Conservation (phyloP, 768 basidiomycete genomes). For the Lactifluus hygrophoroides region DNA sequence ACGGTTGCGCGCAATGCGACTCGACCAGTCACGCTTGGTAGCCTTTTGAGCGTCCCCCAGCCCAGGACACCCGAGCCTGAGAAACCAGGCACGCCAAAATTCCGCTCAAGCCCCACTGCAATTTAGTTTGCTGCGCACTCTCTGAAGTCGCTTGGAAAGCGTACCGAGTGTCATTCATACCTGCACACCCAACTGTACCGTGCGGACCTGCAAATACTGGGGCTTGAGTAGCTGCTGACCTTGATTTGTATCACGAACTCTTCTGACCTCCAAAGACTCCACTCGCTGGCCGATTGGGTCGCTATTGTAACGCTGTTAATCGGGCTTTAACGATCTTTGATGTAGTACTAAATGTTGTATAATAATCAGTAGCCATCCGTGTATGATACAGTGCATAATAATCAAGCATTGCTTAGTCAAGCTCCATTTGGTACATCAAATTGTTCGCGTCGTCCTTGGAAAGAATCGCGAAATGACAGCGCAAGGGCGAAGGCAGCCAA, state of each 20-base stretch:
- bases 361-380: not conserved
- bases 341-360: not conserved
- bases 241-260: not conserved
- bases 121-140: constrained; percentile 19
- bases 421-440: not conserved
- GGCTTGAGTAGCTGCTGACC: not conserved
- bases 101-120: constrained; percentile 26
- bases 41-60: constrained; percentile 2
- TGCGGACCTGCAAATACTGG: not conserved
- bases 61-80: not conserved
- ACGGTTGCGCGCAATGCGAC: constrained; percentile 46
- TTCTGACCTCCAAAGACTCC: not conserved
- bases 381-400: constrained; percentile 2
- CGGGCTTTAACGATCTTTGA: not conserved
- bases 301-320: not conserved
- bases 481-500: not conserved
- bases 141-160: not conserved
- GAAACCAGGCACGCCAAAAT: constrained; percentile 2
- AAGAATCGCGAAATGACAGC: not conserved
- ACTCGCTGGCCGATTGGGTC: constrained; percentile 5
- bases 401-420: not conserved
- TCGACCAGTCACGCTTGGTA: constrained; percentile 16
- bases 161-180: not conserved
- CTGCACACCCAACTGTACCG: not conserved
- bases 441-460: not conserved